Evolutionary conservation across 176 grass and related monocot genomes (phyloP).

Genomic region (Aegilops bicornis): DNA sequence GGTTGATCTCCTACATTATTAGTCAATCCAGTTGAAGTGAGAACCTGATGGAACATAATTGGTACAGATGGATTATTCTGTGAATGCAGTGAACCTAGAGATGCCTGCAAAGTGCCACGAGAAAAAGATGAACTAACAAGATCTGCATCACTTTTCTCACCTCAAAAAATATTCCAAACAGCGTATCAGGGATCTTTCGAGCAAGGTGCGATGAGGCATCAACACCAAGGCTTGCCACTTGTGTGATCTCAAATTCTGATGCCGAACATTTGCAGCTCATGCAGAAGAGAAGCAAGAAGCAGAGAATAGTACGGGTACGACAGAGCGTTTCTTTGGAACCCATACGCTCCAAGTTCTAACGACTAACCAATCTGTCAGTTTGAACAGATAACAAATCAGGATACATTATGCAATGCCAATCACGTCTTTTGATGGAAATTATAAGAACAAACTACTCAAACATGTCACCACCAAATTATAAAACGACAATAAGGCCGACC

Average conservation of each 20-base stretch:
- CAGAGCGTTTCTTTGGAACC: neutral
- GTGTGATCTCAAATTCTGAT: conserved; percentile 46
- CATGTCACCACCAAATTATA: neutral
- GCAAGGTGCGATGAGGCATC: conserved; percentile 55
- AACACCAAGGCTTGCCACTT: conserved; percentile 49
- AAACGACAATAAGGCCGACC: neutral
- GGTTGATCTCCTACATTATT: conserved; percentile 86
- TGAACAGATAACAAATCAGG: neutral
- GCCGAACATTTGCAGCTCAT: conserved; percentile 23
- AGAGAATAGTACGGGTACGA: neutral
- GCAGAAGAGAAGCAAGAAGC: conserved; percentile 10
- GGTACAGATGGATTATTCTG: conserved; percentile 2
- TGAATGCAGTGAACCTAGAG: neutral
- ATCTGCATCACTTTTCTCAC: conserved; percentile 35
- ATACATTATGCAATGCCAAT: neutral
- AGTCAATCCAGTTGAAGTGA: neutral
- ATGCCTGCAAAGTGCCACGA: neutral
- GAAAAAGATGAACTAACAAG: neutral
- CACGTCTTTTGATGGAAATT: neutral
- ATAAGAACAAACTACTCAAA: neutral
- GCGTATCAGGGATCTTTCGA: conserved; percentile 58
- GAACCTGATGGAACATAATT: neutral
- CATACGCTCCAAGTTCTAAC: conserved; percentile 8
- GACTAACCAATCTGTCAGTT: neutral
- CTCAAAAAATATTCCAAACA: conserved; percentile 98